Percentiles rank a stretch among this genome's conserved stretches.
These are phyloP conservation scores for Diospyros kaki DNA, from an alignment of 148 eudicot species.

Conservation along the genomic window DNA sequence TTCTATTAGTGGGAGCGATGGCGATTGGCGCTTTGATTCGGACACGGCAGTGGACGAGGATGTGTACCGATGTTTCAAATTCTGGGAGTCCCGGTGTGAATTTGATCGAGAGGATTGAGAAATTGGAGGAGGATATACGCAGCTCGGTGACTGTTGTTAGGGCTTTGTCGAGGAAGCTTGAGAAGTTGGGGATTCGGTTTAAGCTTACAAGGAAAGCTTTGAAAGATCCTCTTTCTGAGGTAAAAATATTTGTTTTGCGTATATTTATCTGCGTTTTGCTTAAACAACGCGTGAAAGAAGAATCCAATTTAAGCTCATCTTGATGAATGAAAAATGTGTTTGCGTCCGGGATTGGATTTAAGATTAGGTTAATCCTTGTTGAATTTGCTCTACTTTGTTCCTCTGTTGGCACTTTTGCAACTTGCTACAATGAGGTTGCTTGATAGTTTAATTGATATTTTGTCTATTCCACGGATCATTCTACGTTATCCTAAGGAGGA, in stretches of 20 bases:
- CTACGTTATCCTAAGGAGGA: too few relatives aligned
- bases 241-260: constrained; percentile 19
- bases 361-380: too few relatives aligned
- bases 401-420: too few relatives aligned
- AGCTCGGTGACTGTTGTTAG: constrained; percentile 47
- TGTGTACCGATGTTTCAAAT: constrained; percentile 36
- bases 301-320: too few relatives aligned
- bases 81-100: constrained; percentile 41
- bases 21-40: constrained; percentile 62
- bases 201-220: constrained; percentile 65
- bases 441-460: too few relatives aligned
- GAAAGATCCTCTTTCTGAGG: constrained; percentile 90
- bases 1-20: constrained; percentile 55
- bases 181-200: constrained; percentile 90
- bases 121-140: constrained; percentile 72
- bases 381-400: too few relatives aligned
- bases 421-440: too few relatives aligned
- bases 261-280: not conserved
- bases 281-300: not conserved
- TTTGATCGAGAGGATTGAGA: constrained; percentile 78
- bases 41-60: constrained; percentile 76
- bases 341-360: too few relatives aligned
- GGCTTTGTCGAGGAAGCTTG: constrained; percentile 83
- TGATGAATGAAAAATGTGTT: too few relatives aligned
- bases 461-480: too few relatives aligned